Percentiles rank a stretch among this genome's conserved stretches.
These are phyloP conservation scores for Melastoma malabathricum DNA, from an alignment of 345 rosid genomes.

Conservation along the genomic window DNA sequence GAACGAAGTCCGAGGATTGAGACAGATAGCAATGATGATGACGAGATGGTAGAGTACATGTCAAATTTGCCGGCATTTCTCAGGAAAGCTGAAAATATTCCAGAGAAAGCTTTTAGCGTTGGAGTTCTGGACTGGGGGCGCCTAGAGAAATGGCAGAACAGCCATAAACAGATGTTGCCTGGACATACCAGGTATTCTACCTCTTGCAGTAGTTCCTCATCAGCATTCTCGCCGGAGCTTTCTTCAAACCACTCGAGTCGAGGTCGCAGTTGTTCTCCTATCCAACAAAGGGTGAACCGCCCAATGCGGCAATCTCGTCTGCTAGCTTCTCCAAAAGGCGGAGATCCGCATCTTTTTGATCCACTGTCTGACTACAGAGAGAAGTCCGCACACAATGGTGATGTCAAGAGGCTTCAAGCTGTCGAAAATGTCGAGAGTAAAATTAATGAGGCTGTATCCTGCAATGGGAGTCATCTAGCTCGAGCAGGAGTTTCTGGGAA, in stretches of 20 bases:
- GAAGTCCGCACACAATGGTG: slow-evolving; percentile 19
- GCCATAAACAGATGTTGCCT: slow-evolving; percentile 26
- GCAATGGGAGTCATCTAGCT: too few species aligned
- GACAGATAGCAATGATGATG: slow-evolving; percentile 23
- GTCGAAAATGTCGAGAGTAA: too few species aligned
- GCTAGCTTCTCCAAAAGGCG: slow-evolving; percentile 27
- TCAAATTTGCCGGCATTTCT: slow-evolving; percentile 71
- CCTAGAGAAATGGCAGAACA: slow-evolving; percentile 71
- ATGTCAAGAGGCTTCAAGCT: slow-evolving; percentile 1
- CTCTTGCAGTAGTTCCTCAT: slow-evolving; percentile 30
- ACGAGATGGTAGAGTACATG: slow-evolving; percentile 89
- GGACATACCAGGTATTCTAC: slow-evolving; percentile 30
- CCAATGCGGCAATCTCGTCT: slow-evolving; percentile 32
- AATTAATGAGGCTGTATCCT: too few species aligned
- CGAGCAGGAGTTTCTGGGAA: not conserved
- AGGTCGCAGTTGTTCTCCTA: slow-evolving; percentile 30
- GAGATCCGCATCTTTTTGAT: slow-evolving; percentile 15
- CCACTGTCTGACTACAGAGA: slow-evolving; percentile 15
- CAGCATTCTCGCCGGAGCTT: slow-evolving; percentile 28
- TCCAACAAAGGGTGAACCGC: slow-evolving; percentile 17
- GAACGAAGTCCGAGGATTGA: slow-evolving; percentile 15
- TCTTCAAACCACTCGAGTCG: slow-evolving; percentile 37
- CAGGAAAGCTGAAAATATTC: slow-evolving; percentile 38
- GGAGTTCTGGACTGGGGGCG: slow-evolving; percentile 96
- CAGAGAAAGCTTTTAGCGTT: slow-evolving; percentile 54